These are phyloP conservation scores for Diaporthe helianthi DNA, from an alignment of 2,329 filamentous ascomycete species.

Conservation along the genomic window DNA sequence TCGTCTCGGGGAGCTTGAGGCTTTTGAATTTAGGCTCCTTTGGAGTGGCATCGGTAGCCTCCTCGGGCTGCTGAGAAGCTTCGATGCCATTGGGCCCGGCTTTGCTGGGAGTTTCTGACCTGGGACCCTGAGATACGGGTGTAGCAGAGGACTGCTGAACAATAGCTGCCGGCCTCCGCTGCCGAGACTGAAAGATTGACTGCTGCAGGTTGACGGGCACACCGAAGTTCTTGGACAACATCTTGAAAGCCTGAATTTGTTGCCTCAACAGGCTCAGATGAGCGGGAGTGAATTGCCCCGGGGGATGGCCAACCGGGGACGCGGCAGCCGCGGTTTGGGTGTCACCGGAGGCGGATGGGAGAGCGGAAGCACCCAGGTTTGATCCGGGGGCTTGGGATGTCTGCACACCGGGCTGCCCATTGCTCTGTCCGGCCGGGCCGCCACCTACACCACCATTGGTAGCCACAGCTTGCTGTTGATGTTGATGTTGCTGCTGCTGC, in stretches of 20 bases:
- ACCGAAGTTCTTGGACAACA: constrained; percentile 84
- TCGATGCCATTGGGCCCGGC: constrained; percentile 46
- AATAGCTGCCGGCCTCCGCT: constrained; percentile 67
- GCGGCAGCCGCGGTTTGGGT: constrained; percentile 42
- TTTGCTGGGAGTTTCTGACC: constrained; percentile 46
- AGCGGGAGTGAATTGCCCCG: constrained; percentile 73
- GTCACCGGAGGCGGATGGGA: constrained; percentile 46
- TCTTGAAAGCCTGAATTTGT: constrained; percentile 91
- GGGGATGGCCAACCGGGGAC: constrained; percentile 40
- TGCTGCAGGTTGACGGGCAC: constrained; percentile 82
- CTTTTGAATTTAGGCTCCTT: constrained; percentile 69
- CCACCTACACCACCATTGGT: constrained; percentile 64
- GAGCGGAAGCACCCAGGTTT: constrained; percentile 48
- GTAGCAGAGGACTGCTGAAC: constrained; percentile 50
- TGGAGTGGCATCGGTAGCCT: constrained; percentile 40
- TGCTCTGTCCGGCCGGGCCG: constrained; percentile 47
- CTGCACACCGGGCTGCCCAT: constrained; percentile 45
- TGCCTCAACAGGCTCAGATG: constrained; percentile 81
- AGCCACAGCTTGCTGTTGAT: constrained; percentile 53
- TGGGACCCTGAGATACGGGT: constrained; percentile 41
- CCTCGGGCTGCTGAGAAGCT: constrained; percentile 46
- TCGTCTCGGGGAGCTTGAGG: constrained; percentile 72
- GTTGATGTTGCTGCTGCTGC: constrained; percentile 48
- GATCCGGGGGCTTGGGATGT: constrained; percentile 45
- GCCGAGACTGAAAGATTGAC: constrained; percentile 78